Evolutionary conservation across 805 yeast species (phyloP), one percentile per base, ranked within the genome.

Genomic region (Sugiyamaella marilandica): DNA sequence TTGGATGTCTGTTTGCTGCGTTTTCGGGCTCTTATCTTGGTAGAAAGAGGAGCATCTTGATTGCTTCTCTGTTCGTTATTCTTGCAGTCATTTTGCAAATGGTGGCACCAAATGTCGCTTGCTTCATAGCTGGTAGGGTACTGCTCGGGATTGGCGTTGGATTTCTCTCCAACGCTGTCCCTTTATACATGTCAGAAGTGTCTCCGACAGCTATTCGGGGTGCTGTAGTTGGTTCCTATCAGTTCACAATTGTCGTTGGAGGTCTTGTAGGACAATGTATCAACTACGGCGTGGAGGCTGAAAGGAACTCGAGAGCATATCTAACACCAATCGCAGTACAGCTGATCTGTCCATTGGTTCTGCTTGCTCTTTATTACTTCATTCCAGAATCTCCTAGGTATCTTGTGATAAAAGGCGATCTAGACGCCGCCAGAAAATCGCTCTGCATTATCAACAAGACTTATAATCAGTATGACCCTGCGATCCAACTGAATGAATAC

Each of bases 341-440:
- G 14, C 29, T 51, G 37, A 45, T 55, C 2, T 41, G 37, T 41
- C 53, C 53, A 1, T 5, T 54, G 10, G 34, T 31, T 9, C 24
- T 54, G 26, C n/a, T 50, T 10, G 41, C 21, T 29, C 16, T 45
- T 5, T 14, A 21, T 7, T 39, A 41, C 13, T 77, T 81, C 41
- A 69, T 91, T 14, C 97, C 97, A 0, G 97, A 91, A 69, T 82
- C 91, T 41, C 96, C 97, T 0, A 75, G 97, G 54, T 91, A 77
- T 70, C 83, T 79, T 63, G 89, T 90, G 3, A 81, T 81, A 60
- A 83, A 84, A 58, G 85, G 85, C 65, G 53, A 75, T 68, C 54
- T 74, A 75, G 61, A 70, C 70, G 64, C 62, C 49, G 69, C 65
- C 9, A 57, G 59, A 9, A 36, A 14, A 8, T 19, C 47, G n/a